Evolutionary conservation across 352 stramenopile species (phyloP), one percentile per base, ranked within the genome.

Genomic region (Phytophthora ramorum): DNA sequence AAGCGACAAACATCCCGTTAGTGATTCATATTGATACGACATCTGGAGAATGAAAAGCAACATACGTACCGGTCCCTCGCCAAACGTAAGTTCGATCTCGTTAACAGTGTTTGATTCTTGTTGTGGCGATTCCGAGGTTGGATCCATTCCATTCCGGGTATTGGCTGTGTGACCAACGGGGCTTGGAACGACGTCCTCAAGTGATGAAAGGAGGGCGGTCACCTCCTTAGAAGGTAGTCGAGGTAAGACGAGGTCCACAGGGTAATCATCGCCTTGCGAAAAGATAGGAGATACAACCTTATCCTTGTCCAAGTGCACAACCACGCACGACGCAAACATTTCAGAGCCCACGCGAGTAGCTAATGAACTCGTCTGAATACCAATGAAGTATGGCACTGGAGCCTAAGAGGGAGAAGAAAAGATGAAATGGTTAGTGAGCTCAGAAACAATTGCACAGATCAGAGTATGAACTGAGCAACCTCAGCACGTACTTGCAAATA

Each of bases 351-450:
- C 78, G 2, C 76, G 81, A 20, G 84, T 93, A 47, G 87, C 78
- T 22, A 95, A 76, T 0, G 86, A 92, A 61, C 88, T 92, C 5
- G 86, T 96, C 49, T 96, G 90, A 4, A 96, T 44, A 2, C 90
- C 90, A 59, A 97, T 92, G 35, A 97, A 76, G 53, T 96, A 96
- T 14, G 90, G 83, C 19, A 95, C 78, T 9, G 90, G 90, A 4
- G 90, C 90, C 70, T 95, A n/a, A 17, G 16, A 56, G n/a, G n/a
- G n/a, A 35, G 34, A 20, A 57, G 7, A 56, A 53, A 24, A 14
- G 14, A 30, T 35, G 19, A 22, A 45, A 58, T 16, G 6, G 1
- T 28, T 32, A 51, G 19, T 38, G 24, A 28, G 24, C 3, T 28
- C 24, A 5, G 24, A 28, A 28, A 6, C 24, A 28, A 2, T 28